Conservation (phyloP, 345 rosid species). For the Combretum micranthum region DNA sequence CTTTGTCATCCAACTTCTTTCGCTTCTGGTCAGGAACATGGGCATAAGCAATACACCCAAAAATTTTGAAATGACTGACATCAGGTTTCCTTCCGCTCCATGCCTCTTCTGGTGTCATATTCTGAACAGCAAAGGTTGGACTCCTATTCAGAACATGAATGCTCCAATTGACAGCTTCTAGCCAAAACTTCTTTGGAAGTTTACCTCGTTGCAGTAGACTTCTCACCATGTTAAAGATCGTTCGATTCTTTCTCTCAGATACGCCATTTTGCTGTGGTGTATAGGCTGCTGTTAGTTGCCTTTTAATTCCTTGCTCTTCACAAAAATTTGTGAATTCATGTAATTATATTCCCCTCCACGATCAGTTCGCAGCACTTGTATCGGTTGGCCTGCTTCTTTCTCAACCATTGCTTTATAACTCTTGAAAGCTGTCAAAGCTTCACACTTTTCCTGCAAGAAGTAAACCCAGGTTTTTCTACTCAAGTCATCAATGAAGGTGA, state of each 20-base stretch:
- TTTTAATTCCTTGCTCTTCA: background rate
- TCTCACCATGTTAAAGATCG: no score
- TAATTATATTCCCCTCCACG: background rate
- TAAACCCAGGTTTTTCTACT: background rate
- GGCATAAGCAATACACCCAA: no score
- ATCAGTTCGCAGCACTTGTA: background rate
- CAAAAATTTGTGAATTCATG: background rate
- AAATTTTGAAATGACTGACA: no score
- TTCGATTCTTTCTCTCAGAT: background rate
- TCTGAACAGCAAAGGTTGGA: background rate
- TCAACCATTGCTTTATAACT: background rate
- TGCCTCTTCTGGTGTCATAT: no score
- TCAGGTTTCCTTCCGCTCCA: no score
- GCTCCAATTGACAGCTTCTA: no score
- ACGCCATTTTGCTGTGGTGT: conserved; percentile 1
- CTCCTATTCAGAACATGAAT: no score
- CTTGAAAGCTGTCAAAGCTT: background rate
- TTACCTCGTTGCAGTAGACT: no score
- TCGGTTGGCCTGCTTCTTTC: background rate
- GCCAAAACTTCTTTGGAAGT: no score
- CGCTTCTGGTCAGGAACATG: no score
- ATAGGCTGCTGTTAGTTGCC: background rate
- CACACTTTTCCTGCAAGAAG: background rate
- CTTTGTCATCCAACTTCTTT: no score
- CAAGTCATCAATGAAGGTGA: background rate